These are phyloP conservation scores for Erythrobasidium hasegawianum DNA, from an alignment of 1,284 basidiomycete species.

Conservation along the genomic window DNA sequence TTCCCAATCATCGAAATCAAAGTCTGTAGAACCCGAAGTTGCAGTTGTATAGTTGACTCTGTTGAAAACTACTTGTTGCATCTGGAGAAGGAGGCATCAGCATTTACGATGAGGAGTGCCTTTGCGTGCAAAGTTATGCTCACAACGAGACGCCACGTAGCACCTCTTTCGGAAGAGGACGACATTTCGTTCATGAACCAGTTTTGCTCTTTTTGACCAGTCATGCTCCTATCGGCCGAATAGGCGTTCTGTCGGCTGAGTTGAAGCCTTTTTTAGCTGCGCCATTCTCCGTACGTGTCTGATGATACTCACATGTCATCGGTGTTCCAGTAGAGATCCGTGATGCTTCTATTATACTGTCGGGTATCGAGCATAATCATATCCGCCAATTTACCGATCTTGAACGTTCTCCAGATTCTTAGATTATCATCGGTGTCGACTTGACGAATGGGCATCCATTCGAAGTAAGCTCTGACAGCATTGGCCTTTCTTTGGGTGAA, in stretches of 20 bases:
- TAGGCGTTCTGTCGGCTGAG: conserved; percentile 42
- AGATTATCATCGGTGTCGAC: conserved; percentile 61
- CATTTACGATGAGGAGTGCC: no score
- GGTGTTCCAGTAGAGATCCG: conserved; percentile 62
- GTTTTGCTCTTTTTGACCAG: conserved; percentile 60
- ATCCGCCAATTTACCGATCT: conserved; percentile 58
- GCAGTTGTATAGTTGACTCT: conserved; percentile 35
- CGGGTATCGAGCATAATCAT: conserved; percentile 61
- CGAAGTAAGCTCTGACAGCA: conserved; percentile 59
- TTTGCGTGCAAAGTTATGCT: no score
- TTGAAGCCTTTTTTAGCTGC: no score
- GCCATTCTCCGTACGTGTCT: no score
- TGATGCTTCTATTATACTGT: conserved; percentile 63
- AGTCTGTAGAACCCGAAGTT: background rate
- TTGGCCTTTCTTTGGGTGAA: conserved; percentile 64
- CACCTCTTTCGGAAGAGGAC: conserved; percentile 51
- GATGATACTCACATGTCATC: conserved; percentile 55
- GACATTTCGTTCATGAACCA: conserved; percentile 58
- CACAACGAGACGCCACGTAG: conserved; percentile 59
- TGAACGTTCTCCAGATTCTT: conserved; percentile 65
- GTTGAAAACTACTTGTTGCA: conserved; percentile 50
- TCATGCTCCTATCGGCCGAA: conserved; percentile 53
- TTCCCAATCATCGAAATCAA: conserved; percentile 59
- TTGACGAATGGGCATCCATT: conserved; percentile 67
- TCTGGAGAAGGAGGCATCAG: no score